phyloP scores from a whole-genome alignment of 2,329 filamentous ascomycete genomes.

The Pseudonectria foliicola region DNA sequence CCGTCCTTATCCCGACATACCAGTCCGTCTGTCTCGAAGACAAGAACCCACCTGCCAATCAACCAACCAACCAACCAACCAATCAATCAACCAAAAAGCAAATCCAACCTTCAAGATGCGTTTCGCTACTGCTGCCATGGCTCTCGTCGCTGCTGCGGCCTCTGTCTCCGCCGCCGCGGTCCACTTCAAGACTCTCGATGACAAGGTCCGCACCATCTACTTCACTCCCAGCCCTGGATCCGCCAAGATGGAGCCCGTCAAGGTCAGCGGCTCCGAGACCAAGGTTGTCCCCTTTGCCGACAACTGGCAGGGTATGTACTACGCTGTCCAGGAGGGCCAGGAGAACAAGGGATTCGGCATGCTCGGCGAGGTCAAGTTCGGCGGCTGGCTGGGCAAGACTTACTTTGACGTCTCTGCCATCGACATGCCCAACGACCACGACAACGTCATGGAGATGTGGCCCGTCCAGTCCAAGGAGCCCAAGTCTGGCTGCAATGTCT shows the following conservation, averaged over 20 bases:
- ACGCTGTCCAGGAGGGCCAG: conserved; percentile 39
- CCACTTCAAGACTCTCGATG: conserved; percentile 54
- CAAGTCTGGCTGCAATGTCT: conserved; percentile 44
- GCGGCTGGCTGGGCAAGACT: conserved; percentile 40
- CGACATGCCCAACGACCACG: conserved; percentile 40
- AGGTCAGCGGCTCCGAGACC: conserved; percentile 31
- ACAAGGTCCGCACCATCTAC: conserved; percentile 39
- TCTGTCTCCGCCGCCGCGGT: conserved; percentile 41
- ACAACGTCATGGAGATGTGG: conserved; percentile 50
- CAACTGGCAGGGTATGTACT: conserved; percentile 44
- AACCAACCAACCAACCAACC: conserved; percentile 4
- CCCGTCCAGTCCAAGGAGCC: conserved; percentile 30
- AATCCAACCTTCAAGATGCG: conserved; percentile 41
- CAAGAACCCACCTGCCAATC: conserved; percentile 9
- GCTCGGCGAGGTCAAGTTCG: conserved; percentile 45
- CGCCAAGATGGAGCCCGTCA: conserved; percentile 29
- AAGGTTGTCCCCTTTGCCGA: conserved; percentile 36
- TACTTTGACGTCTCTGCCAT: conserved; percentile 56
- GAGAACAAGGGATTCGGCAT: conserved; percentile 37
- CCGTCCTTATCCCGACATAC: neutral
- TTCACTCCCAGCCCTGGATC: conserved; percentile 40
- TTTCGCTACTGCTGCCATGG: conserved; percentile 40
- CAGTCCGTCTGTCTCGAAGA: conserved; percentile 20
- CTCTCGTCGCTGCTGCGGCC: conserved; percentile 36
- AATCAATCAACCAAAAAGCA: conserved; percentile 4